Evolutionary conservation across 75 land plant species (phyloP), one percentile per base, ranked within the genome.

Genomic region (Cupressus sempervirens): DNA sequence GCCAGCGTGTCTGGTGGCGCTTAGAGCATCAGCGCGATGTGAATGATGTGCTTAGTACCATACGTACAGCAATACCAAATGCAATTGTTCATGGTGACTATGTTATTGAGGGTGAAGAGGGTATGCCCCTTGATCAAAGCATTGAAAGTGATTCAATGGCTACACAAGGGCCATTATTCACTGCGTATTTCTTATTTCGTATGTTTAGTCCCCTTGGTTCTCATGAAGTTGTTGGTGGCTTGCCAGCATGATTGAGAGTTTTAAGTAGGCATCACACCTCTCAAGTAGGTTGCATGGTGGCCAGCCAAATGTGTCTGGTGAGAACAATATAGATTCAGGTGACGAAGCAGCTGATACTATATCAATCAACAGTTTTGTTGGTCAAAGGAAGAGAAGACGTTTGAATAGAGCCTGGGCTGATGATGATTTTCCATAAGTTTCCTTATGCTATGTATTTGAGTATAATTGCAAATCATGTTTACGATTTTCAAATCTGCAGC

Each of bases 1-100:
- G 97, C 50, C 92, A 91, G 83, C 89, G 88, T 72, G 91, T 92
- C 13, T 95, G 97, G 97, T 87, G 92, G 53, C 91, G 86, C 81
- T 83, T 95, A 34, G 95, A 95, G 88, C 85, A 86, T 54, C 92
- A 92, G 74, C 82, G 90, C 40, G 97, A 95, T 41, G 83, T 88
- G 83, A 90, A 91, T 72, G 97, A 95, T 67, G 89, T 95, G 45
- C 81, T 95, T 3, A 93, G 95, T 88, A 93, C 94, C 35, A 91
- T 95, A 14, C 92, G 88, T 14, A 93, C 97, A 8, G 95, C 97
- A 45, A 92, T 93, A 87, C 97, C 97, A n/a, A 92, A 92, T 76
- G 95, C 95, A 23, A 74, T 92, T 86, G 92, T 95, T 54, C 53
- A 93, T 76, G 97, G 97, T 6, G 97, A 95, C 50, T 95, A 95